A percentile compares a stretch with the other conserved stretches of the same genome.
These are phyloP conservation scores for Cubamyces sp. DNA, from an alignment of 768 basidiomycete genomes.

Conservation along the genomic window DNA sequence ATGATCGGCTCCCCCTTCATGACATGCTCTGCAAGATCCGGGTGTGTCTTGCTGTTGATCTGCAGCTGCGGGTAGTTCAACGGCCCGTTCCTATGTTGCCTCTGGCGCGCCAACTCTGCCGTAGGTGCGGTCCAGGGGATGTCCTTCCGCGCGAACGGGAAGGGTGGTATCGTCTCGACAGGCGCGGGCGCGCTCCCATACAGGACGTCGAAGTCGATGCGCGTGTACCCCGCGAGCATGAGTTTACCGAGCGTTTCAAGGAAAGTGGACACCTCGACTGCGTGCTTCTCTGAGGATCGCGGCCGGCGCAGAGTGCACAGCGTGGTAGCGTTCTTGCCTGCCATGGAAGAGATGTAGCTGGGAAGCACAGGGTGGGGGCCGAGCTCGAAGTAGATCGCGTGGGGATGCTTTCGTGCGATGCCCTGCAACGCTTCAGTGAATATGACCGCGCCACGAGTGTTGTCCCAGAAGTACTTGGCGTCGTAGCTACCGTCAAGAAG, in stretches of 20 bases:
- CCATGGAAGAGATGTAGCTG: constrained; percentile 36
- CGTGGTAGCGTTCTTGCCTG: constrained; percentile 25
- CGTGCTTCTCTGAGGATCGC: constrained; percentile 23
- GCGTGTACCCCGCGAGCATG: constrained; percentile 35
- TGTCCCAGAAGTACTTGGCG: constrained; percentile 47
- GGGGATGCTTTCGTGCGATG: constrained; percentile 27
- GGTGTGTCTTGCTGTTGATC: constrained; percentile 42
- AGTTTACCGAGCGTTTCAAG: constrained; percentile 38
- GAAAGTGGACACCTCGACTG: constrained; percentile 34
- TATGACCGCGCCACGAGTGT: constrained; percentile 41
- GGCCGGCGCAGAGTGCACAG: constrained; percentile 36
- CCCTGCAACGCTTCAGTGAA: constrained; percentile 40
- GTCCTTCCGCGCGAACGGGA: constrained; percentile 39
- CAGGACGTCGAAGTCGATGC: constrained; percentile 38
- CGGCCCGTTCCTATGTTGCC: constrained; percentile 38
- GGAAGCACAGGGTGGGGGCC: constrained; percentile 45
- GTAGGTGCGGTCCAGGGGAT: constrained; percentile 31
- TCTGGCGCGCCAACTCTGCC: constrained; percentile 26
- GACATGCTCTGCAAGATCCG: constrained; percentile 48
- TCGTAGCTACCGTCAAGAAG: constrained; percentile 32
- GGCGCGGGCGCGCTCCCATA: constrained; percentile 24
- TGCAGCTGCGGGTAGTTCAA: constrained; percentile 41
- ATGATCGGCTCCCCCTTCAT: constrained; percentile 50
- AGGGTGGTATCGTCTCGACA: constrained; percentile 18
- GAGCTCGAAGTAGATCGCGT: constrained; percentile 42